Evolutionary conservation across 148 eudicot species (phyloP), one percentile per base, ranked within the genome.

Genomic region (Vaccinium vitisidaea): DNA sequence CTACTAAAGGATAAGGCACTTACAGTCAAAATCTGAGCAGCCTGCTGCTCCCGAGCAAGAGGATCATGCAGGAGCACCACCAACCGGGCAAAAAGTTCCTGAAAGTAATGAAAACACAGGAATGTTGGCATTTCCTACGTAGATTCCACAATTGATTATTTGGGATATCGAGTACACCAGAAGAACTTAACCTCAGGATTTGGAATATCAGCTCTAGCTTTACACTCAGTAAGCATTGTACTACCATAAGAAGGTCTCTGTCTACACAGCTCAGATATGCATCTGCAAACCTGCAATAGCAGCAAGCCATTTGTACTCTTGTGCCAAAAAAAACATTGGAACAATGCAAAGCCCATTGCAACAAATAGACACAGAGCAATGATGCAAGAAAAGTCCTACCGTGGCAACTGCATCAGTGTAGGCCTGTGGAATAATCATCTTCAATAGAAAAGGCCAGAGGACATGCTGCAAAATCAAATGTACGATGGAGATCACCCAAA

Each of bases 21-120:
- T 90, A 97, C 99, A 30, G 91, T 90, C 81, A 97, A 88, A 91
- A 97, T 93, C 79, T 95, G 95, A 88, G 98, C 91, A 23, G 98
- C 94, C 82, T 89, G 93, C 84, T 94, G 98, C 84, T 95, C 98
- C 89, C 93, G 93, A 39, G 95, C 98, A 23, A 95, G 93, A 84
- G 99, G 99, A 90, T 97, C 92, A 87, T 97, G 98, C 88, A 97
- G 85, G 87, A 97, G 93, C 86, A 97, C 95, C 88, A 95, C 85
- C 91, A 97, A 91, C 23, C 99, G 97, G 59, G 96, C 98, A 92
- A 97, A 91, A 85, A 97, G 94, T 83, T 94, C 99, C 99, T 97
- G 90, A 82, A 86, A 70, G 82, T 50, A 73, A 23, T 36, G 65
- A 76, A 13, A 58, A 19, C 21, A 77, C 19, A 55, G 56, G 48